These are phyloP conservation scores for Xylariaceae sp. DNA, from an alignment of 2,329 filamentous ascomycete species.

Conservation along the genomic window DNA sequence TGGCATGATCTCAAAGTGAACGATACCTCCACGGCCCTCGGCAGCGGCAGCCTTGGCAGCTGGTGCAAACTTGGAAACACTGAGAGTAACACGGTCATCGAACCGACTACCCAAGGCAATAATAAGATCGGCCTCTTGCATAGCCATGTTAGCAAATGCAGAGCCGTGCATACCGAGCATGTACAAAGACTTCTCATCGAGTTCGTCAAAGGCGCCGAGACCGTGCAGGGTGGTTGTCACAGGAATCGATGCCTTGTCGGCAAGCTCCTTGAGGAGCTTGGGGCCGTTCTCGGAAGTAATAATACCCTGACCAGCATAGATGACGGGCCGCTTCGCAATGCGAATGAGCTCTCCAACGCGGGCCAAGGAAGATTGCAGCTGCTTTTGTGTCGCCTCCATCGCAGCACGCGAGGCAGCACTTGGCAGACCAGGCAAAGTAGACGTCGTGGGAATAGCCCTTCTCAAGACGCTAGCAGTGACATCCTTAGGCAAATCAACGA, in stretches of 20 bases:
- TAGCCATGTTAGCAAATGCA: conserved; percentile 95
- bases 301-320: conserved; percentile 91
- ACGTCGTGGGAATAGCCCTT: conserved; percentile 72
- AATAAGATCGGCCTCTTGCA: conserved; percentile 94
- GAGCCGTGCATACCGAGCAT: conserved; percentile 99
- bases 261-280: conserved; percentile 73
- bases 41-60: conserved; percentile 76
- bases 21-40: conserved; percentile 84
- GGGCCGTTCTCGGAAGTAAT: conserved; percentile 75
- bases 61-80: conserved; percentile 81
- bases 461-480: conserved; percentile 81
- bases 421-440: conserved; percentile 71
- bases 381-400: conserved; percentile 63
- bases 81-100: conserved; percentile 88
- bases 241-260: conserved; percentile 85
- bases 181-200: conserved; percentile 88
- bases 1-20: conserved; percentile 97
- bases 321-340: conserved; percentile 84
- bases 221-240: conserved; percentile 95
- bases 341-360: conserved; percentile 81
- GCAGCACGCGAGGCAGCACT: conserved; percentile 82
- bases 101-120: conserved; percentile 90
- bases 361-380: conserved; percentile 67
- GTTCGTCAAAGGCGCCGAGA: conserved; percentile 85
- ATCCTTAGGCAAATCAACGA: conserved; percentile 95